Percentiles rank a stretch among this genome's conserved stretches.
Evolutionary conservation across 1,139 yeast species (phyloP).

Genomic region (Kurtzmaniella natalensis): DNA sequence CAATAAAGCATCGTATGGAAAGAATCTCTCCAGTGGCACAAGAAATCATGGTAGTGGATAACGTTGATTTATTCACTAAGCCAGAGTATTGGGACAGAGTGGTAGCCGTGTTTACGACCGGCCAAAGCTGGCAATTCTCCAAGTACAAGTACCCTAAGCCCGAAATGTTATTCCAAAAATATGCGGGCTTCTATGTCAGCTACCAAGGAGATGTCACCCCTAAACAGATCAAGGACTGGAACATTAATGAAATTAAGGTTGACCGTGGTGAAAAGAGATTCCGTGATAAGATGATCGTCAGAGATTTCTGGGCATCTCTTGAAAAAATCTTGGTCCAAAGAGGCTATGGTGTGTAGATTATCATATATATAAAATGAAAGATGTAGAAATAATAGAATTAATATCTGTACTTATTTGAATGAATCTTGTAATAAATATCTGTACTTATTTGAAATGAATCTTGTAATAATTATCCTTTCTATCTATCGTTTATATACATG

Average conservation of each 20-base stretch:
- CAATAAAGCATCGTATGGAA: constrained; percentile 54
- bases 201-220: constrained; percentile 82
- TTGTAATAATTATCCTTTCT: no score
- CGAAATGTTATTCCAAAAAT: constrained; percentile 71
- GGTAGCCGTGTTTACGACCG: constrained; percentile 92
- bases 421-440: no score
- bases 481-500: constrained; percentile 7
- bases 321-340: constrained; percentile 54
- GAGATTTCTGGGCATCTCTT: constrained; percentile 75
- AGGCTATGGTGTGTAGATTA: constrained; percentile 30
- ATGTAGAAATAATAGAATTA: neutral
- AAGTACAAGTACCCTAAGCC: constrained; percentile 84
- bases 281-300: constrained; percentile 82
- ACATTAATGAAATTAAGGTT: constrained; percentile 69
- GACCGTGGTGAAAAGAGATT: constrained; percentile 80
- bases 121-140: constrained; percentile 95
- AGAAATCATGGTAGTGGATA: constrained; percentile 77
- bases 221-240: constrained; percentile 75
- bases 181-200: constrained; percentile 76
- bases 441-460: no score
- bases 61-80: constrained; percentile 81
- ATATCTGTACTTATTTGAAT: no score
- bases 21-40: constrained; percentile 50
- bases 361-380: no score
- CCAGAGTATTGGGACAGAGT: constrained; percentile 98